A percentile compares a stretch with the other conserved stretches of the same genome.
phyloP scores from a whole-genome alignment of 2,329 filamentous ascomycete genomes.

The Scorias spongiosa region DNA sequence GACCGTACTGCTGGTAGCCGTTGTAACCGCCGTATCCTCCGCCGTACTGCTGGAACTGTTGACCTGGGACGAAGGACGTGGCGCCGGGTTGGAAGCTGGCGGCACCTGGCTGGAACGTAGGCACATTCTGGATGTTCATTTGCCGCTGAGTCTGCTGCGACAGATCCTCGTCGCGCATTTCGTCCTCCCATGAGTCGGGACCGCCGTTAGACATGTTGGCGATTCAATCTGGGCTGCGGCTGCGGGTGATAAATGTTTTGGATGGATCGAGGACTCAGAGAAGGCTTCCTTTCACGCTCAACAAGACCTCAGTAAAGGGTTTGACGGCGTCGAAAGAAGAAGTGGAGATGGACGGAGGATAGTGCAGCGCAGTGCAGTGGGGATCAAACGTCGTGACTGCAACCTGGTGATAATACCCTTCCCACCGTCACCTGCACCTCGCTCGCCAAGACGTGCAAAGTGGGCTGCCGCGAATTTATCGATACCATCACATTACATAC shows the following conservation, averaged over 20 bases:
- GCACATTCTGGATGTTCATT: conserved; percentile 18
- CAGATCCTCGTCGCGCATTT: conserved; percentile 22
- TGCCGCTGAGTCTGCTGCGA: conserved; percentile 23
- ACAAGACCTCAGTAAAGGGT: background rate
- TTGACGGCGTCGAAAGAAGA: no score
- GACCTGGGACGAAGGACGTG: conserved; percentile 21
- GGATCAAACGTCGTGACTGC: no score
- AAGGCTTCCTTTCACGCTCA: background rate
- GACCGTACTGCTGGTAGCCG: conserved; percentile 6
- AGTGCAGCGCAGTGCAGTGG: no score
- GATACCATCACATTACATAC: background rate
- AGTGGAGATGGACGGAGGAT: no score
- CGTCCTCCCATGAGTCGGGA: conserved; percentile 63
- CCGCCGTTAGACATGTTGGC: conserved; percentile 13
- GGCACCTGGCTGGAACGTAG: conserved; percentile 17
- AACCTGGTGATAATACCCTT: no score
- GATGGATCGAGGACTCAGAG: background rate
- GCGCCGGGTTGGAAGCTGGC: conserved; percentile 21
- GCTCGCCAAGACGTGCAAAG: background rate
- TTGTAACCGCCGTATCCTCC: background rate
- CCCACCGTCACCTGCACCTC: no score
- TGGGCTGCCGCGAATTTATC: background rate
- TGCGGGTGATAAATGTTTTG: no score
- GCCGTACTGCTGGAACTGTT: conserved; percentile 14
- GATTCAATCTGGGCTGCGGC: no score